Conservation (phyloP, 2,329 filamentous ascomycete species). For the Dactylonectria macrodidyma region DNA sequence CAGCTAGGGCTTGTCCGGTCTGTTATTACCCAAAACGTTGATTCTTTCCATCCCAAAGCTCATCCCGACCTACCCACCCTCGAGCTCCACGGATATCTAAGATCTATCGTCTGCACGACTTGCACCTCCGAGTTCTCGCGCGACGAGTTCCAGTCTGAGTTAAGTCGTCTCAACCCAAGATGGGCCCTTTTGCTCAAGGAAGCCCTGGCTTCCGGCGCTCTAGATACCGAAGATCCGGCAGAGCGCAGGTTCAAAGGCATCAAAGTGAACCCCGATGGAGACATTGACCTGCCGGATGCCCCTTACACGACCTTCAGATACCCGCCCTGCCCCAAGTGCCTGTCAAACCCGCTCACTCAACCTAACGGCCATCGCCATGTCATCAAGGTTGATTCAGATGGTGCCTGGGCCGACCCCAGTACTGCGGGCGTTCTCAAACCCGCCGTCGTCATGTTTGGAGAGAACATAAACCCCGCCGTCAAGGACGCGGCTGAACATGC, state of each 20-base stretch:
- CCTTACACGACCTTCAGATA: constrained; percentile 94
- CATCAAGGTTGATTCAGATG: constrained; percentile 83
- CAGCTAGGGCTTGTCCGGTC: constrained; percentile 79
- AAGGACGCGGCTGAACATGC: constrained; percentile 85
- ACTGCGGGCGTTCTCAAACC: constrained; percentile 90
- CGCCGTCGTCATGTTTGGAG: constrained; percentile 96
- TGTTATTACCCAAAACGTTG: constrained; percentile 96
- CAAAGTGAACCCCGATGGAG: constrained; percentile 92
- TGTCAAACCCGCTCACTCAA: constrained; percentile 72
- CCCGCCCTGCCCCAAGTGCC: constrained; percentile 87
- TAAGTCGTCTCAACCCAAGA: constrained; percentile 85
- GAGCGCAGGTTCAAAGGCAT: constrained; percentile 79
- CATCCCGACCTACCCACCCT: constrained; percentile 83
- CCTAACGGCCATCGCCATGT: constrained; percentile 68
- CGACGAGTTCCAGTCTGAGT: constrained; percentile 80
- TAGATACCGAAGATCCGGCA: constrained; percentile 82
- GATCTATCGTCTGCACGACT: constrained; percentile 84
- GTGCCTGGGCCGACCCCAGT: constrained; percentile 79
- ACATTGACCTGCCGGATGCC: constrained; percentile 89
- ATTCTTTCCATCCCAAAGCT: constrained; percentile 88
- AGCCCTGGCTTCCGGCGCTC: constrained; percentile 80
- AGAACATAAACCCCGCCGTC: constrained; percentile 80
- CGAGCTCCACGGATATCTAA: constrained; percentile 93
- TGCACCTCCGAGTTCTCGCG: constrained; percentile 82
- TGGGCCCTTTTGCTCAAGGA: constrained; percentile 85